A percentile compares a stretch with the other conserved stretches of the same genome.
Evolutionary conservation across 305 asterid genomes (phyloP).

Genomic region (Fraxinus nigra): DNA sequence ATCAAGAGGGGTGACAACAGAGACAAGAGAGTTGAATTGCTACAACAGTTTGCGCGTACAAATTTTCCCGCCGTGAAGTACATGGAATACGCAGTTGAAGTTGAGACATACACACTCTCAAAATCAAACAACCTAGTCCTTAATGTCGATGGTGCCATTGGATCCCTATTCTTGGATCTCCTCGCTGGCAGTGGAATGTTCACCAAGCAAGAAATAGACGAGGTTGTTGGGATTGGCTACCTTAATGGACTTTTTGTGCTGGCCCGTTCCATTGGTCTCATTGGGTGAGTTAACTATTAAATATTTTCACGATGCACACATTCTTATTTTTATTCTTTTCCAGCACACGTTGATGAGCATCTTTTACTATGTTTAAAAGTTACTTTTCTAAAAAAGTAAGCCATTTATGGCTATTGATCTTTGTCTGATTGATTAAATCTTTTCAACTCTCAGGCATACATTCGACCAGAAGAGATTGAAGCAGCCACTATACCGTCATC

Average conservation of each 20-base stretch:
- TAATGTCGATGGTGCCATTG: constrained; percentile 97
- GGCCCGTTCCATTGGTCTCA: constrained; percentile 99
- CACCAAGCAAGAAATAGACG: constrained; percentile 93
- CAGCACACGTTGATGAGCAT: neutral
- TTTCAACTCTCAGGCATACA: constrained; percentile 65
- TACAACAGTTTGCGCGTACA: constrained; percentile 75
- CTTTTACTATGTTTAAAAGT: neutral
- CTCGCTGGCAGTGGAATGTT: constrained; percentile 99
- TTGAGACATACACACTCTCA: constrained; percentile 89
- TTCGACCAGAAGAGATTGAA: constrained; percentile 98
- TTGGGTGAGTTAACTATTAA: constrained; percentile 63
- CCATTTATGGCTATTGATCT: neutral
- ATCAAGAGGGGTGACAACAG: constrained; percentile 98
- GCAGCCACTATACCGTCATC: constrained; percentile 98
- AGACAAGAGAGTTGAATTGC: constrained; percentile 92
- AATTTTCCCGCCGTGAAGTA: constrained; percentile 92
- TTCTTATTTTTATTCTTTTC: neutral
- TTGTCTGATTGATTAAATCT: neutral
- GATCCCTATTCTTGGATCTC: constrained; percentile 93
- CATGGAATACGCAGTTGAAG: constrained; percentile 98
- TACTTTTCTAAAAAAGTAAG: neutral
- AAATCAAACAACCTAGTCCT: constrained; percentile 97
- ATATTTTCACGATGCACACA: neutral
- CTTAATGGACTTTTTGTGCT: constrained; percentile 95
- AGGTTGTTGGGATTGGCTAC: constrained; percentile 89